A percentile compares a stretch with the other conserved stretches of the same genome.
Conservation (phyloP, 2,329 filamentous ascomycete genomes). For the Colletotrichum cordylinicola region DNA sequence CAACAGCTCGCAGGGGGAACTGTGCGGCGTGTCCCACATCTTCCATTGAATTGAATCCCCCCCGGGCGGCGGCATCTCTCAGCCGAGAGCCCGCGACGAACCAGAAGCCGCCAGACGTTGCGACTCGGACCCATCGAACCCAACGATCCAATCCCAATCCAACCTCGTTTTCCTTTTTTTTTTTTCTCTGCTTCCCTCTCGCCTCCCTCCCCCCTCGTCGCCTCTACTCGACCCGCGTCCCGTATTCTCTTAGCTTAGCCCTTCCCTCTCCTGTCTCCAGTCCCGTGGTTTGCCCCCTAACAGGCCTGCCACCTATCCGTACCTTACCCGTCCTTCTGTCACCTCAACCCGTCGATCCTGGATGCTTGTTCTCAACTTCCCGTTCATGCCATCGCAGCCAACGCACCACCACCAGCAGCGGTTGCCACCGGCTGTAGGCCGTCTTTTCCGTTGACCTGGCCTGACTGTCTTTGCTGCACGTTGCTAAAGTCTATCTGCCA, state of each 20-base stretch:
- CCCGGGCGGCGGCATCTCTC: neutral
- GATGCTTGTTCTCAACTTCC: slow-evolving; percentile 15
- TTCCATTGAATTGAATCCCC: neutral
- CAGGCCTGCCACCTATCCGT: neutral
- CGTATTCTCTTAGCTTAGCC: neutral
- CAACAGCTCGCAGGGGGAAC: neutral
- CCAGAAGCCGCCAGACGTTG: neutral
- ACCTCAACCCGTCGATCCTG: slow-evolving; percentile 8
- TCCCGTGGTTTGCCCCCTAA: neutral
- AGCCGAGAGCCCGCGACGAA: neutral
- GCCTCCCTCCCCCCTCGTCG: neutral
- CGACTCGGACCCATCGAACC: neutral
- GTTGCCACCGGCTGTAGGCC: slow-evolving; percentile 12
- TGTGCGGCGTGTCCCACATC: neutral
- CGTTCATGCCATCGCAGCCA: slow-evolving; percentile 5
- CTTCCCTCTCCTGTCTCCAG: neutral
- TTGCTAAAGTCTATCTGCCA: neutral
- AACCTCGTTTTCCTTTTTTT: neutral
- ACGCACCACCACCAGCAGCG: neutral
- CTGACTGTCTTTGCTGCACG: neutral
- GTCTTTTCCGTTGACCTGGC: slow-evolving; percentile 6
- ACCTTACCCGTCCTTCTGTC: neutral
- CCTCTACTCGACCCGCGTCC: neutral
- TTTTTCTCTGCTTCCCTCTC: no score
- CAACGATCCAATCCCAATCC: neutral